Evolutionary conservation across 495 filamentous ascomycete species (phyloP), one percentile per base, ranked within the genome.

Genomic region (Apiosordaria backusii): DNA sequence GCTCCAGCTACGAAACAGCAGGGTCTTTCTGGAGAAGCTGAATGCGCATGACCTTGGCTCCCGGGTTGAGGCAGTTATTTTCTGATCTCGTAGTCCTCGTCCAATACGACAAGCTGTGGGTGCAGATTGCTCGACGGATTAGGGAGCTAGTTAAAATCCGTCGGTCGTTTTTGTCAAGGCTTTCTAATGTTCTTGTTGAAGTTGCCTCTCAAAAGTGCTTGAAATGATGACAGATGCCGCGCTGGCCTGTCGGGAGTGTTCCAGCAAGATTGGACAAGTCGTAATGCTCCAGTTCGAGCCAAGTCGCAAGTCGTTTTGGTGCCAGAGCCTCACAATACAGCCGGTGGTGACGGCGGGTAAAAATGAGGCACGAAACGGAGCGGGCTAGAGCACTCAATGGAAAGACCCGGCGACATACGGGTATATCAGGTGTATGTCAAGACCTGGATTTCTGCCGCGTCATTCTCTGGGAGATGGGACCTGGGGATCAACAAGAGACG

Each of bases 241-340:
- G 23, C n/a, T 24, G 52, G 60, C 25, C 35, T 22, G 40, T 27
- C 16, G 26, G 54, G 27, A 19, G 10, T 55, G 59, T 57, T 61
- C 50, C 9, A 52, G 26, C 23, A 29, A 29, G 26, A 10, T 35
- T 40, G 21, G 26, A 54, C 29, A 45, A 57, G 53, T 40, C 61
- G 23, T 50, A 62, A 45, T 59, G 60, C 23, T 52, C 55, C 64
- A 57, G 61, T 19, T 4, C 62, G 26, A 52, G 65, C 54, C 60
- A 61, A 63, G 62, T 58, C 50, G 58, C 40, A 60, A 40, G 25
- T 50, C n/a, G 40, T 55, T 50, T 26, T 57, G 52, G 63, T 63
- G 66, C 63, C 65, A 68, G 65, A 71, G 69, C 69, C 69, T 65
- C 69, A 66, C 66, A 66, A 68, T 63, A 68, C 66, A 68, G 65